Evolutionary conservation across 1,284 basidiomycete genomes (phyloP).

Genomic region (Leucoagaricus sp.): DNA sequence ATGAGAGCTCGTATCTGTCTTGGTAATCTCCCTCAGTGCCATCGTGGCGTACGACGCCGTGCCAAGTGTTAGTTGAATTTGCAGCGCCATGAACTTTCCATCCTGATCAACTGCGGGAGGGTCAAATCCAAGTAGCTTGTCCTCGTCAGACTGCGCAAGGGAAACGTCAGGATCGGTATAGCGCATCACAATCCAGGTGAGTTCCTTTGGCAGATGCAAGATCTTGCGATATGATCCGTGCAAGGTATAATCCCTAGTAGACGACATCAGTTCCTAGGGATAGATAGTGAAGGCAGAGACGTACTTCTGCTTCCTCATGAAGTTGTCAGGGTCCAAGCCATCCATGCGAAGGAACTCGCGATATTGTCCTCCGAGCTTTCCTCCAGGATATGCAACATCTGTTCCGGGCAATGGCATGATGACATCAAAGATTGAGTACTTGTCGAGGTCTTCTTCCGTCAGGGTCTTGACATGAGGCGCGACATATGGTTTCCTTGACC

Average conservation of each 20-base stretch:
- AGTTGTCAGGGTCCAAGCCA: constrained; percentile 86
- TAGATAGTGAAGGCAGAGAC: constrained; percentile 24
- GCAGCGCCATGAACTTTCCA: constrained; percentile 84
- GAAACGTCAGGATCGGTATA: constrained; percentile 95
- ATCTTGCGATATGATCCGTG: constrained; percentile 94
- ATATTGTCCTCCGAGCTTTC: constrained; percentile 81
- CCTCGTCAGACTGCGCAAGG: constrained; percentile 94
- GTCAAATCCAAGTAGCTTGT: constrained; percentile 81
- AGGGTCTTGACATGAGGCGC: constrained; percentile 76
- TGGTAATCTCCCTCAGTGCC: constrained; percentile 92
- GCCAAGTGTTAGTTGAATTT: constrained; percentile 78
- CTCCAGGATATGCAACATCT: constrained; percentile 88
- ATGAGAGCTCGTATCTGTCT: constrained; percentile 89
- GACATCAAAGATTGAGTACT: constrained; percentile 90
- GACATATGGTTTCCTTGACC: constrained; percentile 55
- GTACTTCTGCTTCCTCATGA: constrained; percentile 86
- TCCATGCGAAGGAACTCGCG: constrained; percentile 79
- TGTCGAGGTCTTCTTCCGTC: constrained; percentile 71
- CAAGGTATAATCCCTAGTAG: constrained; percentile 82
- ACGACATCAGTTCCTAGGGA: background rate
- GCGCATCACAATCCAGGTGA: constrained; percentile 79
- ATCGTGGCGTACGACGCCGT: constrained; percentile 95
- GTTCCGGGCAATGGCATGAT: constrained; percentile 95
- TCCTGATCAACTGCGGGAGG: constrained; percentile 63
- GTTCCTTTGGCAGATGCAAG: constrained; percentile 79